These are phyloP conservation scores for Phylloporus rhodoxanthus DNA, from an alignment of 768 basidiomycete species.

Conservation along the genomic window DNA sequence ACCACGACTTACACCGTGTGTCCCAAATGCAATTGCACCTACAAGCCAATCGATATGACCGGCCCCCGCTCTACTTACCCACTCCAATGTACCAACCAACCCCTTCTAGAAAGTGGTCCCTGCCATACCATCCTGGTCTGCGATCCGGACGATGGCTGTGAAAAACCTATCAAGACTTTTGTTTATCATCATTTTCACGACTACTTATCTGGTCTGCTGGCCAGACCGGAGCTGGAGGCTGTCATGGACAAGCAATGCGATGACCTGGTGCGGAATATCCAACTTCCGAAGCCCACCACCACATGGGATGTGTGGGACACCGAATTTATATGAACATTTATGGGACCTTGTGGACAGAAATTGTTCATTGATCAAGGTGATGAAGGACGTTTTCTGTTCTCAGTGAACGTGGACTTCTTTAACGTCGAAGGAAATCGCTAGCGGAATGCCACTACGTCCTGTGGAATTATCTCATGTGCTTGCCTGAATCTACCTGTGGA, in stretches of 20 bases:
- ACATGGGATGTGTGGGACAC: conserved; percentile 1
- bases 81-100: conserved; percentile 1
- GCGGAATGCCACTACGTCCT: conserved; percentile 23
- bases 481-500: conserved; percentile 31
- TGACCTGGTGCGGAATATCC: background rate
- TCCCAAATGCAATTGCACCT: background rate
- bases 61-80: background rate
- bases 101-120: background rate
- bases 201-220: background rate
- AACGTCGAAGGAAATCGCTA: conserved; percentile 26
- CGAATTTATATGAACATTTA: background rate
- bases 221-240: conserved; percentile 6
- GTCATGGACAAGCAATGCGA: conserved; percentile 9
- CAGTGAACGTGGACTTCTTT: conserved; percentile 22
- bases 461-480: conserved; percentile 29
- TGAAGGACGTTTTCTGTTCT: conserved; percentile 19
- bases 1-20: background rate
- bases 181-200: conserved; percentile 3
- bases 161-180: background rate
- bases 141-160: background rate
- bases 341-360: conserved; percentile 7
- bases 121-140: background rate
- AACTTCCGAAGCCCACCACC: background rate
- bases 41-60: background rate
- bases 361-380: conserved; percentile 16